phyloP scores from a whole-genome alignment of 352 stramenopile species.

The Phytophthora syringae region DNA sequence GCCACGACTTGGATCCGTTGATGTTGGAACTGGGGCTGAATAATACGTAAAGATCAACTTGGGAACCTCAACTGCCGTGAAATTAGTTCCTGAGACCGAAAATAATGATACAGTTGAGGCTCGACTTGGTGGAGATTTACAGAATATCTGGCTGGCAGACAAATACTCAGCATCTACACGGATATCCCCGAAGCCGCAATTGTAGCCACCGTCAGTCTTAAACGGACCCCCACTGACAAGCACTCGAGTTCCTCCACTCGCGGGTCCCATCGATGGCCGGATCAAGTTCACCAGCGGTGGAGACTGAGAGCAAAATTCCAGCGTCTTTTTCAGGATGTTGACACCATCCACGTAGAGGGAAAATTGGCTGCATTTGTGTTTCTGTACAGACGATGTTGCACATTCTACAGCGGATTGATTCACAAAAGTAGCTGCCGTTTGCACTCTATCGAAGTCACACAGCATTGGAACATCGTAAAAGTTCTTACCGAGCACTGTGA shows the following conservation, averaged over 20 bases:
- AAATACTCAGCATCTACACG: conserved; percentile 29
- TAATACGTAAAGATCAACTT: conserved; percentile 37
- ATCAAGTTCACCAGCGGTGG: conserved; percentile 32
- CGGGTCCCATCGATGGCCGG: conserved; percentile 39
- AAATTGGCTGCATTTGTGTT: conserved; percentile 18
- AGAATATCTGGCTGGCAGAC: conserved; percentile 39
- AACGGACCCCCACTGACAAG: conserved; percentile 44
- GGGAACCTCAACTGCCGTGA: neutral
- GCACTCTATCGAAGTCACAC: conserved; percentile 23
- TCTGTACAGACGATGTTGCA: neutral
- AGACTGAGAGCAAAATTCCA: conserved; percentile 17
- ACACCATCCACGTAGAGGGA: conserved; percentile 25
- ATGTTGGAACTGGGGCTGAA: conserved; percentile 13
- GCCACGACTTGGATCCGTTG: conserved; percentile 28
- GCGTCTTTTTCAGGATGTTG: neutral
- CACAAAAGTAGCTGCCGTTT: conserved; percentile 15
- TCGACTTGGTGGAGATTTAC: conserved; percentile 33
- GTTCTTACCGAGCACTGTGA: conserved; percentile 14
- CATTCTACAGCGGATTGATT: conserved; percentile 25
- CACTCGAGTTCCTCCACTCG: conserved; percentile 45
- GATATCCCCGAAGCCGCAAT: conserved; percentile 36
- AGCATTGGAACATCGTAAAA: conserved; percentile 29
- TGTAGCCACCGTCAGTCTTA: conserved; percentile 18
- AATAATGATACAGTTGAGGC: conserved; percentile 33
- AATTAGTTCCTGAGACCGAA: conserved; percentile 25